phyloP scores from a whole-genome alignment of 768 basidiomycete genomes.

The Chalciporus chontae region DNA sequence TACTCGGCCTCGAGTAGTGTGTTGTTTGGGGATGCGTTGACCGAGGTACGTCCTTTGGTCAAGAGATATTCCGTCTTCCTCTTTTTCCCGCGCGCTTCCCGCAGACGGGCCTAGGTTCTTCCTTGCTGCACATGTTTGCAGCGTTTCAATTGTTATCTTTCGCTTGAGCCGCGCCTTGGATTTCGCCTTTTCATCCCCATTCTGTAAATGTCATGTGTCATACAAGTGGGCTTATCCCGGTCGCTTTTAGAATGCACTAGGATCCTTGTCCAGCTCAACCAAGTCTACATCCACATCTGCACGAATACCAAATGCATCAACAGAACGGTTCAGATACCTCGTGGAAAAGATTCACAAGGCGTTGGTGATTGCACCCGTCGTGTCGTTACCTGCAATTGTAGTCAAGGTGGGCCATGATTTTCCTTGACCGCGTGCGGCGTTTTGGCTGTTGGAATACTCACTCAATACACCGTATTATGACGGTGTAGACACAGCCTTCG shows the following conservation, averaged over 20 bases:
- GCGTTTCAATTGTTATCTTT: neutral
- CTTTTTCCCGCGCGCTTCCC: constrained; percentile 1
- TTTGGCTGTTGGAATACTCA: constrained; percentile 1
- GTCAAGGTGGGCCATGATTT: constrained; percentile 15
- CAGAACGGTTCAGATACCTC: constrained; percentile 46
- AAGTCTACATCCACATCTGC: constrained; percentile 10
- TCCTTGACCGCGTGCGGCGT: neutral
- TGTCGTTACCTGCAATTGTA: constrained; percentile 32
- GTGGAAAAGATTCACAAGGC: constrained; percentile 65
- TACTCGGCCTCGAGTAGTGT: constrained; percentile 37
- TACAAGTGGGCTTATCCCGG: constrained; percentile 8
- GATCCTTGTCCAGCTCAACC: constrained; percentile 1
- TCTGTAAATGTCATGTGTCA: neutral
- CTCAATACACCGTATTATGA: constrained; percentile 4
- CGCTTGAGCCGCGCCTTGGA: neutral
- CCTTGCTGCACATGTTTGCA: neutral
- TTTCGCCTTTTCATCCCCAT: constrained; percentile 5
- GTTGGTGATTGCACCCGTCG: constrained; percentile 55
- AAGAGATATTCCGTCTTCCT: constrained; percentile 6
- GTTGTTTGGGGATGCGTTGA: constrained; percentile 39
- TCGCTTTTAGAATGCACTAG: constrained; percentile 3
- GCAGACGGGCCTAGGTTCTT: neutral
- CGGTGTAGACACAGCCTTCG: constrained; percentile 7
- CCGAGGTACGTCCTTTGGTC: constrained; percentile 14
- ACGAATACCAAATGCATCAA: constrained; percentile 7